phyloP scores from a whole-genome alignment of 306 rosid species.

The Citrullus amarus region DNA sequence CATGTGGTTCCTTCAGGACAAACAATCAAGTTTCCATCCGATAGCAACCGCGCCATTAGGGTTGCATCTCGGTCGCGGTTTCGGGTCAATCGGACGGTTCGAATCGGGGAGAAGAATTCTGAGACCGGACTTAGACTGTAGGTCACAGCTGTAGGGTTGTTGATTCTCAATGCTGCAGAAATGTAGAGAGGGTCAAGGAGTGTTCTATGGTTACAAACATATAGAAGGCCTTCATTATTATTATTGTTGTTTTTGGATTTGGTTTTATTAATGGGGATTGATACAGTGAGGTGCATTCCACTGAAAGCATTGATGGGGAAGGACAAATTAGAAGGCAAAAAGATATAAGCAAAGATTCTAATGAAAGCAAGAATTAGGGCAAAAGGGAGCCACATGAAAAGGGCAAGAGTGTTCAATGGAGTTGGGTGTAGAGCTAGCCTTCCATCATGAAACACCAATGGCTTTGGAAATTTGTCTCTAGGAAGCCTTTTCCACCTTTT shows the following conservation, averaged over 20 bases:
- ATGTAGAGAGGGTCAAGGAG: conserved; percentile 58
- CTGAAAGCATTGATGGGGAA: conserved; percentile 21
- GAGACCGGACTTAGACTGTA: conserved; percentile 78
- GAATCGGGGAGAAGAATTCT: conserved; percentile 58
- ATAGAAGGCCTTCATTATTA: conserved; percentile 20
- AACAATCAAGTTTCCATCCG: conserved; percentile 50
- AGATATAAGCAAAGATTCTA: conserved; percentile 17
- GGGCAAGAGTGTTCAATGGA: conserved; percentile 21
- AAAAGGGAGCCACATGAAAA: conserved; percentile 52
- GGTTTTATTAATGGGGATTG: conserved; percentile 3
- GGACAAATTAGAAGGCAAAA: conserved; percentile 36
- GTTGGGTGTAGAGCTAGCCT: conserved; percentile 52
- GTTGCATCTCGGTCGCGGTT: conserved; percentile 34
- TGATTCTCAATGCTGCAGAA: conserved; percentile 18
- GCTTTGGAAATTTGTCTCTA: conserved; percentile 30
- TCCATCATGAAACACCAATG: conserved; percentile 72
- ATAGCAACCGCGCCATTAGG: conserved; percentile 31
- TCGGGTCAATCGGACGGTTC: conserved; percentile 53
- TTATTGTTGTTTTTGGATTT: neutral
- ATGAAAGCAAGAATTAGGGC: conserved; percentile 30
- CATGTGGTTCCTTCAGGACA: conserved; percentile 95
- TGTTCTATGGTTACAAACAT: conserved; percentile 77
- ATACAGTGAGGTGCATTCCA: conserved; percentile 34
- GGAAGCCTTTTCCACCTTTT: conserved; percentile 45
- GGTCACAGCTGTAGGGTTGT: conserved; percentile 38